phyloP scores from a whole-genome alignment of 2,329 filamentous ascomycete species.

The Pestalotiopsis sp. region DNA sequence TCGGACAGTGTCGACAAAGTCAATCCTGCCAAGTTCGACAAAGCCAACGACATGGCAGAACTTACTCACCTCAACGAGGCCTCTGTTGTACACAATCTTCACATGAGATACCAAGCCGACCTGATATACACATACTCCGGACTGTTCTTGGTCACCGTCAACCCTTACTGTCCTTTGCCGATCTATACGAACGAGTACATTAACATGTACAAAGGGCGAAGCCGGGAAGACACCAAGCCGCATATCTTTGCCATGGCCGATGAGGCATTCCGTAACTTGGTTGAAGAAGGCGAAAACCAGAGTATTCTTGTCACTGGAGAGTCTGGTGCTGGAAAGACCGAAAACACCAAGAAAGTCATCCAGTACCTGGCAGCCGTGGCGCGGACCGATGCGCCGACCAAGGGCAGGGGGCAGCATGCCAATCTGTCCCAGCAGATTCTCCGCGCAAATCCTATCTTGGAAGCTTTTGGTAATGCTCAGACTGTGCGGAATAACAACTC shows the following conservation, averaged over 20 bases:
- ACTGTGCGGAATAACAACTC: constrained; percentile 99
- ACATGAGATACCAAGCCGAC: constrained; percentile 93
- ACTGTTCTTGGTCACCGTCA: constrained; percentile 94
- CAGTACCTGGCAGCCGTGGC: constrained; percentile 97
- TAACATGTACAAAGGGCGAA: constrained; percentile 95
- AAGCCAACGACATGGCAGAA: constrained; percentile 98
- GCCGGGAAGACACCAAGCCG: constrained; percentile 89
- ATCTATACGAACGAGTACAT: constrained; percentile 98
- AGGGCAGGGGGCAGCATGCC: constrained; percentile 67
- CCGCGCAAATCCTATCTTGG: constrained; percentile 93
- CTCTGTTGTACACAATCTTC: constrained; percentile 95
- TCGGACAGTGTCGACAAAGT: constrained; percentile 94
- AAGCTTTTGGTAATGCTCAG: constrained; percentile 97
- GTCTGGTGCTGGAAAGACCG: constrained; percentile 96
- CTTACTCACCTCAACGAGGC: constrained; percentile 97
- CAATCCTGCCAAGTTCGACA: constrained; percentile 99
- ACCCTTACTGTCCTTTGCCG: constrained; percentile 91
- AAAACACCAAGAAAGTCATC: constrained; percentile 99
- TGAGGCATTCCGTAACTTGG: constrained; percentile 91
- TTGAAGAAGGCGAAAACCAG: constrained; percentile 94
- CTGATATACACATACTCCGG: constrained; percentile 98
- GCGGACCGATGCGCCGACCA: constrained; percentile 72
- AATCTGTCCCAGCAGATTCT: constrained; percentile 96
- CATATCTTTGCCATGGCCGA: constrained; percentile 99
- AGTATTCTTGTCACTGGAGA: constrained; percentile 98